Percentiles rank a stretch among this genome's conserved stretches.
Evolutionary conservation across 2,329 filamentous ascomycete genomes (phyloP).

Genomic region (Dryadomyces quercivorus): DNA sequence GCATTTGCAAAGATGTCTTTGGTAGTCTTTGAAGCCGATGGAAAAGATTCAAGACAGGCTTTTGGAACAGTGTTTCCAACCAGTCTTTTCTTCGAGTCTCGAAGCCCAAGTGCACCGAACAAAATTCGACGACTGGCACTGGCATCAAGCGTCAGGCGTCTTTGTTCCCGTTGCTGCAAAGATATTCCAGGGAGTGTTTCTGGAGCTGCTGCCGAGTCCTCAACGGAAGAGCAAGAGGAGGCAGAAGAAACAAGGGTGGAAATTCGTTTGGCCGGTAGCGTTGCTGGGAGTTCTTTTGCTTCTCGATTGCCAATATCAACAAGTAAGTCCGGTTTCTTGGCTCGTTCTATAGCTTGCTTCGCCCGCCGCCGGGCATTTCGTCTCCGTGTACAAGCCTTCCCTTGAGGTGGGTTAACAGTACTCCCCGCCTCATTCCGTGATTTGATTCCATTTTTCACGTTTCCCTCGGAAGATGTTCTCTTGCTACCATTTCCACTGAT

Average conservation of each 20-base stretch:
- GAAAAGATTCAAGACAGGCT: neutral
- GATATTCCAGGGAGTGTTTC: neutral
- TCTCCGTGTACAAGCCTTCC: conserved; percentile 31
- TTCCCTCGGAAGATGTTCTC: neutral
- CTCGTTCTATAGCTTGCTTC: conserved; percentile 16
- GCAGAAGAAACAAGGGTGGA: too few relatives aligned
- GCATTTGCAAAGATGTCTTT: neutral
- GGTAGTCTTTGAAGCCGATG: neutral
- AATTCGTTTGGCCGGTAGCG: neutral
- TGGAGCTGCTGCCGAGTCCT: neutral
- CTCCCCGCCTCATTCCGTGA: neutral
- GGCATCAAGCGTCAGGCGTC: conserved; percentile 29
- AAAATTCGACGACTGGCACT: conserved; percentile 55
- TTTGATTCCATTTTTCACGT: neutral
- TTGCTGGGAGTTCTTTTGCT: neutral
- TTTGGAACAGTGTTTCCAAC: conserved; percentile 33
- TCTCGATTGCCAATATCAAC: neutral
- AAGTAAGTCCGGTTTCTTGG: neutral
- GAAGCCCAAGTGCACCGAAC: conserved; percentile 60
- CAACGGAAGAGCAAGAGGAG: neutral
- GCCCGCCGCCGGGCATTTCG: conserved; percentile 38
- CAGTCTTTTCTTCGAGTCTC: conserved; percentile 53
- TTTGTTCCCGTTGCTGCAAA: neutral
- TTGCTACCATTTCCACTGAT: conserved; percentile 3
- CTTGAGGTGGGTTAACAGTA: neutral